Conservation (phyloP, 78 protist species). For the Dictyostelium purpureum region DNA sequence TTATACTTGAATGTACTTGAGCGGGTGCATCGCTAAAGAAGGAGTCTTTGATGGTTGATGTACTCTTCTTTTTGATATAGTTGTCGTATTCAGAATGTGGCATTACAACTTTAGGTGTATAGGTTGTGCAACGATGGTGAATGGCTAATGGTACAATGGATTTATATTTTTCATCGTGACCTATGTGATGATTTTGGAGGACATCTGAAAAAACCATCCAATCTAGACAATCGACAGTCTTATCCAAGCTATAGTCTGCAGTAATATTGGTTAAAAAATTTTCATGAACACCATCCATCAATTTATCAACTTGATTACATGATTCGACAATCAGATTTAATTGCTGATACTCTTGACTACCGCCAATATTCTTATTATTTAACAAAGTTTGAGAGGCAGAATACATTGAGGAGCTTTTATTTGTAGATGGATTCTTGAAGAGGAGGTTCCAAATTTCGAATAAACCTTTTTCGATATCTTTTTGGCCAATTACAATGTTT, state of each 20-base stretch:
- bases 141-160: constrained; percentile 57
- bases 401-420: background rate
- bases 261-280: constrained; percentile 31
- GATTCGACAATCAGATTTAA: background rate
- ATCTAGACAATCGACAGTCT: constrained; percentile 41
- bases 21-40: constrained; percentile 1
- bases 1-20: background rate
- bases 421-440: background rate
- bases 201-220: constrained; percentile 49
- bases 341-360: background rate
- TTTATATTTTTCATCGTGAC: constrained; percentile 19
- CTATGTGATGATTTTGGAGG: background rate
- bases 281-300: constrained; percentile 51
- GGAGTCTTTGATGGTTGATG: background rate
- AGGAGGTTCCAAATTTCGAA: constrained; percentile 35
- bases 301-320: constrained; percentile 29
- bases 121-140: constrained; percentile 26
- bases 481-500: constrained; percentile 36
- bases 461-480: constrained; percentile 68
- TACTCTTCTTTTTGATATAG: constrained; percentile 10
- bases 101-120: constrained; percentile 6
- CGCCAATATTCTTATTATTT: background rate
- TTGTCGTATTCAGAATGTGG: constrained; percentile 32
- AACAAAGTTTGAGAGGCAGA: background rate
- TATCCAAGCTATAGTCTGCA: constrained; percentile 11